Percentiles rank a stretch among this genome's conserved stretches.
Conservation (phyloP, 805 yeast species). For the Candida broadrunensis region DNA sequence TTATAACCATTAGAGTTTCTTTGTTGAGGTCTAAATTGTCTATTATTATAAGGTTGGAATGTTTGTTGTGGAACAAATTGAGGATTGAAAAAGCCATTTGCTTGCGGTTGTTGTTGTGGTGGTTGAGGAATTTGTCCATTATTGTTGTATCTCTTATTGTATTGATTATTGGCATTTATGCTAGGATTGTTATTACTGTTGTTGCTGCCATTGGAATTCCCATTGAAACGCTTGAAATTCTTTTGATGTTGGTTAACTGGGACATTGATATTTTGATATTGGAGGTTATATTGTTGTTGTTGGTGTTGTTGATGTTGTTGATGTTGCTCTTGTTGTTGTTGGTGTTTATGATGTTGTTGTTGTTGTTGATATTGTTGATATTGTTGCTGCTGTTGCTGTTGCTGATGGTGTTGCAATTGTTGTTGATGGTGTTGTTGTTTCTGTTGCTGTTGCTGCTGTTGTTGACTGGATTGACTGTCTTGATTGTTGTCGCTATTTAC, state of each 20-base stretch:
- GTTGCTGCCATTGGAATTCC: slow-evolving; percentile 5
- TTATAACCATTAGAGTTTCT: slow-evolving; percentile 19
- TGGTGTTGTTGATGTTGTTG: neutral
- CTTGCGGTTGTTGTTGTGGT: slow-evolving; percentile 14
- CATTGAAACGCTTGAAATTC: slow-evolving; percentile 25
- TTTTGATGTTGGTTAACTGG: slow-evolving; percentile 12
- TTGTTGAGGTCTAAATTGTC: slow-evolving; percentile 19
- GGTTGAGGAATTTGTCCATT: slow-evolving; percentile 1
- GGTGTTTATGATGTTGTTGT: slow-evolving; percentile 1
- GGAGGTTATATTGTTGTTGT: slow-evolving; percentile 6
- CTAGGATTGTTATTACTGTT: slow-evolving; percentile 10
- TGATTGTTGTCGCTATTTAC: neutral
- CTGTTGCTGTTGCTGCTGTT: slow-evolving; percentile 2
- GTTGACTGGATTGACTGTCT: slow-evolving; percentile 2
- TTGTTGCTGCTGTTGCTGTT: neutral
- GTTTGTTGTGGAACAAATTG: slow-evolving; percentile 22
- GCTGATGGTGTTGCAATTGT: slow-evolving; percentile 3
- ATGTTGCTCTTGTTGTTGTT: slow-evolving; percentile 4
- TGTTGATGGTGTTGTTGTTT: slow-evolving; percentile 4
- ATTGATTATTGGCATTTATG: neutral
- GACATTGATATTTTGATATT: slow-evolving; percentile 4
- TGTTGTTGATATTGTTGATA: too few relatives aligned
- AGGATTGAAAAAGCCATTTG: slow-evolving; percentile 30
- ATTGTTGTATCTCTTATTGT: neutral
- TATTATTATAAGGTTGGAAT: slow-evolving; percentile 6